These are phyloP conservation scores for Blastocystis sp. DNA, from an alignment of 352 stramenopile genomes.

Conservation along the genomic window DNA sequence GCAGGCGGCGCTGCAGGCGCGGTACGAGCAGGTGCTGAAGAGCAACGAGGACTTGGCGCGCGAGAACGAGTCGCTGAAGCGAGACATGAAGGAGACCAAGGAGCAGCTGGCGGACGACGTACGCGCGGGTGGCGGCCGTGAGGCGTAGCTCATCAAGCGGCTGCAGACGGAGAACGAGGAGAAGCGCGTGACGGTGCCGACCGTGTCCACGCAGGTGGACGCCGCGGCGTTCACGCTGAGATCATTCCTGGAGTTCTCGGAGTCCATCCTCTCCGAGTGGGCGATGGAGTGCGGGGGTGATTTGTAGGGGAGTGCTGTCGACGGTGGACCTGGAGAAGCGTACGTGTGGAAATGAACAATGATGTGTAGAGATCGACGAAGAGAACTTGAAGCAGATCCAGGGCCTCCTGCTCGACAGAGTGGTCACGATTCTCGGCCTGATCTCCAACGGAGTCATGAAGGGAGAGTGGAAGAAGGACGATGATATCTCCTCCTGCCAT, in stretches of 20 bases:
- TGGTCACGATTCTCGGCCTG: slow-evolving; percentile 6
- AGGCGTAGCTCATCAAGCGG: slow-evolving; percentile 3
- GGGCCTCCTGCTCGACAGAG: background rate
- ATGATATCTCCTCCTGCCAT: background rate
- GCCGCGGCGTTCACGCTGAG: slow-evolving; percentile 20
- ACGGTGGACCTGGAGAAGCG: slow-evolving; percentile 33
- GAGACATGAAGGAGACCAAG: slow-evolving; percentile 37
- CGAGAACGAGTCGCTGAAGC: slow-evolving; percentile 6
- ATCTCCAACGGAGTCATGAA: background rate
- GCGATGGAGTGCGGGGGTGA: background rate
- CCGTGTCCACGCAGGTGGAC: background rate
- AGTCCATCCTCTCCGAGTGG: slow-evolving; percentile 28
- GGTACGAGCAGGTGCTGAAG: background rate
- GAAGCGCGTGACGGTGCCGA: background rate
- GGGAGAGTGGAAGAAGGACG: slow-evolving; percentile 1
- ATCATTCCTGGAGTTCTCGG: slow-evolving; percentile 18
- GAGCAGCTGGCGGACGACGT: slow-evolving; percentile 56
- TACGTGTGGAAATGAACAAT: background rate
- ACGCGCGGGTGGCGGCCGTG: background rate
- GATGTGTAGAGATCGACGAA: slow-evolving; percentile 13
- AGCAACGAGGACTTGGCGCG: background rate
- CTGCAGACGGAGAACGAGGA: slow-evolving; percentile 7
- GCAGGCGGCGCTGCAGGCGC: background rate
- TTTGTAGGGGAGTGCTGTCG: slow-evolving; percentile 6
- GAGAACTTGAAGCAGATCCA: slow-evolving; percentile 3